Evolutionary conservation across 2,329 filamentous ascomycete species (phyloP), one percentile per base, ranked within the genome.

Genomic region (Microcyclosporella mali): DNA sequence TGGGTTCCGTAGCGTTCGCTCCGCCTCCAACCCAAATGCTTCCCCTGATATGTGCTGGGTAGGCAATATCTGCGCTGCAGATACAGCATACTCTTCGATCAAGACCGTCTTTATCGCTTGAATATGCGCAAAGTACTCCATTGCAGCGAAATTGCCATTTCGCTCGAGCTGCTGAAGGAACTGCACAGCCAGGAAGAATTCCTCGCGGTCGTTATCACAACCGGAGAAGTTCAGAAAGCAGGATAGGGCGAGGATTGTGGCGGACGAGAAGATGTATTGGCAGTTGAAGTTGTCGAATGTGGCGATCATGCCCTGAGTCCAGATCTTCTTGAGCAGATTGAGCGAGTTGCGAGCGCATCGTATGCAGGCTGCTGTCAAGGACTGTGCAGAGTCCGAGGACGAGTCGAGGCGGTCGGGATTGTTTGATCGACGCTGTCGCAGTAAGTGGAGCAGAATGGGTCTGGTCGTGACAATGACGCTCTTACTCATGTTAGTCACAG

Each of bases 221-320:
- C 55, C 58, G 6, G 62, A 51, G 3, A 60, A 53, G 35, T 46
- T 37, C 0, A 70, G 55, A 0, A 72, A 53, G 29, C 65, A 68
- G 2, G 71, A 71, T 1, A 71, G 60, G 0, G 67, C 69, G 2
- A 74, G 62, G 3, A 72, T 63, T 0, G 66, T 70, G 2, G 68
- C 62, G 0, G 69, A 63, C 0, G 70, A 69, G 52, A 74, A 74
- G 18, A 74, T 64, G 31, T 71, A 72, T 35, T 72, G 69, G 0
- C 67, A 66, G 52, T 67, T 64, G 35, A 69, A 69, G 53, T 71
- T 73, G 51, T 72, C 71, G 34, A 73, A 71, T 0, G 65, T 71
- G 0, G 65, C 58, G 41, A 73, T 71, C 0, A 69, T 66, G 0
- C 71, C 71, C 25, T 70, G 64, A 2, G 72, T 66, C 71, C 71